These are phyloP conservation scores for Boletales sp. DNA, from an alignment of 768 basidiomycete species.

Conservation along the genomic window DNA sequence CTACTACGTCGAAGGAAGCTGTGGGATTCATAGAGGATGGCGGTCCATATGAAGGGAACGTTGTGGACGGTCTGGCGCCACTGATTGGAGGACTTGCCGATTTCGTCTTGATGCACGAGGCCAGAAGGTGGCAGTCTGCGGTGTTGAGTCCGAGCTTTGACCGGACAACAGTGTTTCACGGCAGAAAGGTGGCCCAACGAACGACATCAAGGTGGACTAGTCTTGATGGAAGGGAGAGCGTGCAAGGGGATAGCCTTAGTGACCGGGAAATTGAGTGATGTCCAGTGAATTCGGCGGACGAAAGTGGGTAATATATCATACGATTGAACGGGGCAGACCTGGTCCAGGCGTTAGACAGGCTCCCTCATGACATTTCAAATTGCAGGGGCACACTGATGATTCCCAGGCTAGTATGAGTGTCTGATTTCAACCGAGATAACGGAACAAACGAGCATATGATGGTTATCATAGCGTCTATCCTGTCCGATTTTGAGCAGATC, in stretches of 20 bases:
- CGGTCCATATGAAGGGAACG: neutral
- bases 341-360: neutral
- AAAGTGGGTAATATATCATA: neutral
- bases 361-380: neutral
- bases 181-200: constrained; percentile 14
- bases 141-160: constrained; percentile 44
- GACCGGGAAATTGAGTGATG: no score
- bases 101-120: constrained; percentile 56
- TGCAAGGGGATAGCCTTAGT: neutral
- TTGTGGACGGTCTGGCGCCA: constrained; percentile 31
- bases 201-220: constrained; percentile 16
- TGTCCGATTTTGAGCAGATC: neutral
- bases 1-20: constrained; percentile 48
- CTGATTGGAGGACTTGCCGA: constrained; percentile 45
- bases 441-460: neutral
- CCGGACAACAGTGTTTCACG: constrained; percentile 16
- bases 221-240: constrained; percentile 11
- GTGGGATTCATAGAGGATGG: constrained; percentile 33
- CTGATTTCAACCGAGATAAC: constrained; percentile 6
- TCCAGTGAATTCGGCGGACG: neutral
- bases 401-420: neutral
- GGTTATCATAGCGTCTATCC: no score
- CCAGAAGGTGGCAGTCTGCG: constrained; percentile 40
- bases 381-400: no score
- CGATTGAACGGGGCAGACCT: no score